Percentiles rank a stretch among this genome's conserved stretches.
Conservation (phyloP, 257 asterid genomes). For the Solanum boliviense region DNA sequence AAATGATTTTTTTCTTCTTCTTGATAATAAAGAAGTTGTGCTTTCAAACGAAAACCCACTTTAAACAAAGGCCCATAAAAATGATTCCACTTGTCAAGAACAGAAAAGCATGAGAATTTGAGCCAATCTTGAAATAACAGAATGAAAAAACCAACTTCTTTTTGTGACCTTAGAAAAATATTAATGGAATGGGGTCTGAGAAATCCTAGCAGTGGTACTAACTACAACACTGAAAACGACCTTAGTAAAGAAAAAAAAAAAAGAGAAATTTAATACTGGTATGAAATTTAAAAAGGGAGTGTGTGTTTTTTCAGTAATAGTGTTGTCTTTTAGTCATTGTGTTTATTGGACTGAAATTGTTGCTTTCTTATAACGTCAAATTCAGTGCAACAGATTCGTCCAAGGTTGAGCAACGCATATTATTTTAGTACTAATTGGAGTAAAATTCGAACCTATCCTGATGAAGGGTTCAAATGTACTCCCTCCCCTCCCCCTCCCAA, state of each 20-base stretch:
- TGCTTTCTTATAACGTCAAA: neutral
- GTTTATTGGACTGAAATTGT: neutral
- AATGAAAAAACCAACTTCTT: neutral
- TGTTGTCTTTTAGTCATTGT: neutral
- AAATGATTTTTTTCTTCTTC: neutral
- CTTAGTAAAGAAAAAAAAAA: neutral
- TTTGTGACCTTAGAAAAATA: neutral
- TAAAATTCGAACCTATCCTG: too few species aligned
- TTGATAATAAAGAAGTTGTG: neutral
- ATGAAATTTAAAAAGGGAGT: neutral
- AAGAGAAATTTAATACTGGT: neutral
- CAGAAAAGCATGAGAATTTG: neutral
- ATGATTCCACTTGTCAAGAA: neutral
- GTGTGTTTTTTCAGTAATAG: neutral
- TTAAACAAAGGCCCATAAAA: neutral
- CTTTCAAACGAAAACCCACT: neutral
- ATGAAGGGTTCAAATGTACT: too few species aligned
- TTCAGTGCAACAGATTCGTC: neutral
- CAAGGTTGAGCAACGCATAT: neutral
- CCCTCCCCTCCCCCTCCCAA: too few species aligned
- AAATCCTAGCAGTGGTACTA: neutral
- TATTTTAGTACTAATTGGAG: too few species aligned
- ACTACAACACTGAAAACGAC: neutral
- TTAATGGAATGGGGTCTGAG: neutral
- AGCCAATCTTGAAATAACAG: neutral